These are phyloP conservation scores for Vitellaria paradoxa DNA, from an alignment of 179 eudicot species.

Conservation along the genomic window DNA sequence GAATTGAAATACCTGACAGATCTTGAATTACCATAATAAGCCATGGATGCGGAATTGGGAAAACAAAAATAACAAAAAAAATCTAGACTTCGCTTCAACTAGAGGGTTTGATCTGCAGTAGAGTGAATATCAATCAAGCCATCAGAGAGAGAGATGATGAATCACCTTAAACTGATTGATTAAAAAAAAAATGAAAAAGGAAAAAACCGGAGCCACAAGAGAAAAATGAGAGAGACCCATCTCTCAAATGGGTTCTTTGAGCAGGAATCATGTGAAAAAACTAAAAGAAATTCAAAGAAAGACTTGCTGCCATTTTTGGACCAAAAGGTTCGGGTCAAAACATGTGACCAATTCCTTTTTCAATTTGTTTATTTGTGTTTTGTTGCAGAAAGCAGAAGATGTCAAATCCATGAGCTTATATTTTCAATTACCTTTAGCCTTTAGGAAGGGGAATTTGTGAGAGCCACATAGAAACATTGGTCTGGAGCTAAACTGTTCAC, in stretches of 20 bases:
- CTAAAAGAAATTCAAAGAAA: constrained; percentile 1
- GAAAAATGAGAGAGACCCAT: constrained; percentile 1
- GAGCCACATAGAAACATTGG: no score
- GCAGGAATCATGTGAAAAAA: constrained; percentile 35
- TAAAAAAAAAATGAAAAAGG: background rate
- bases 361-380: background rate
- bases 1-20: background rate
- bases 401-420: constrained; percentile 1
- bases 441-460: no score
- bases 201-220: constrained; percentile 14
- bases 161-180: constrained; percentile 18
- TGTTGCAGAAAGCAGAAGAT: background rate
- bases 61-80: no score
- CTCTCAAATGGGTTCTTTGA: constrained; percentile 11
- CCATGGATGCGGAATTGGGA: no score
- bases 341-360: constrained; percentile 31
- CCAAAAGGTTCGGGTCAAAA: constrained; percentile 28
- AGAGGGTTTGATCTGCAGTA: constrained; percentile 6
- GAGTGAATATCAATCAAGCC: background rate
- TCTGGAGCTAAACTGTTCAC: no score
- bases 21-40: no score
- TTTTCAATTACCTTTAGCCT: no score
- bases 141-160: background rate
- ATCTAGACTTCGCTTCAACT: no score
- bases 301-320: background rate